Evolutionary conservation across 2,329 filamentous ascomycete genomes (phyloP).

Genomic region (Stachybotrys elegans): DNA sequence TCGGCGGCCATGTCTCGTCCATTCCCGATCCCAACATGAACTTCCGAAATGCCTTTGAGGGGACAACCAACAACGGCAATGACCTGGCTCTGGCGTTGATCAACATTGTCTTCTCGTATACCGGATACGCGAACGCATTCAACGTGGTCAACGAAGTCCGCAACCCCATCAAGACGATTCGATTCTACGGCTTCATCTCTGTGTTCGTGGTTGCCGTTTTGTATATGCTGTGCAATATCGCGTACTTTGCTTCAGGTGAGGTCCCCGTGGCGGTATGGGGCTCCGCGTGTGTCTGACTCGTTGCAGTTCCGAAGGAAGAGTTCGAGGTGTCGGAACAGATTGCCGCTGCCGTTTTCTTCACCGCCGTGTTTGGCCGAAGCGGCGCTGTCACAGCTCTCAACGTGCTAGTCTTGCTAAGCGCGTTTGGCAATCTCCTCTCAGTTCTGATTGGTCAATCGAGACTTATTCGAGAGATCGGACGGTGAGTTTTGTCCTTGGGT

Average conservation of each 20-base stretch:
- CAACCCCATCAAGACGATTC: conserved; percentile 52
- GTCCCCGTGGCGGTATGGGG: not conserved
- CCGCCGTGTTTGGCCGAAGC: conserved; percentile 47
- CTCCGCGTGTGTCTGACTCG: too few species aligned
- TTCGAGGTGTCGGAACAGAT: conserved; percentile 48
- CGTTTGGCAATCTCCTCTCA: conserved; percentile 55
- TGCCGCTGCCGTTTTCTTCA: conserved; percentile 55
- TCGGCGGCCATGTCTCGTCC: conserved; percentile 31
- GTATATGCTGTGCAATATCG: conserved; percentile 56
- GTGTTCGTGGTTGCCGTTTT: conserved; percentile 46
- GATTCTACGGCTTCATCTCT: conserved; percentile 42
- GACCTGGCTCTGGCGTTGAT: conserved; percentile 43
- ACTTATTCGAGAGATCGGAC: conserved; percentile 55
- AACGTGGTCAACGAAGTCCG: conserved; percentile 59
- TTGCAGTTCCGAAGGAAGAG: conserved; percentile 44
- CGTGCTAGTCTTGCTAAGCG: conserved; percentile 50
- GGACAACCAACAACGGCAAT: conserved; percentile 29
- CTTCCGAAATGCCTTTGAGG: conserved; percentile 29
- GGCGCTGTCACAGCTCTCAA: conserved; percentile 48
- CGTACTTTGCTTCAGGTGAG: conserved; percentile 51
- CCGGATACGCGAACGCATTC: conserved; percentile 55
- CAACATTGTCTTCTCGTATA: conserved; percentile 54
- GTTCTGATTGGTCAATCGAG: conserved; percentile 51
- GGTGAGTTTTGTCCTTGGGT: conserved; percentile 18
- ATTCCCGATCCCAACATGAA: conserved; percentile 27